phyloP scores from a whole-genome alignment of 352 stramenopile species.

The Peronospora farinosa region DNA sequence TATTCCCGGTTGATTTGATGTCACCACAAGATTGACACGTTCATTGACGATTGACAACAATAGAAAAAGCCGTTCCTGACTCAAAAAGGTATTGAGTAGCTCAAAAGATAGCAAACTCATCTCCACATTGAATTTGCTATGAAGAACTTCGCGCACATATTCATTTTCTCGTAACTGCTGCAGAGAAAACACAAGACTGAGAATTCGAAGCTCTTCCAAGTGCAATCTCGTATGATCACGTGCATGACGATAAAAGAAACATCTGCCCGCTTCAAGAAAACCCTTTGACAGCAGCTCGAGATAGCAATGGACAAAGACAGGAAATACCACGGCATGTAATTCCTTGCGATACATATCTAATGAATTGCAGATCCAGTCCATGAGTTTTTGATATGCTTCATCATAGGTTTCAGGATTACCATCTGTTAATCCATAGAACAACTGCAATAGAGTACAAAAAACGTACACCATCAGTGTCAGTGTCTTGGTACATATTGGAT shows the following conservation, averaged over 20 bases:
- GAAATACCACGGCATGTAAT: conserved; percentile 68
- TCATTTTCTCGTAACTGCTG: conserved; percentile 65
- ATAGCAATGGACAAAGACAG: conserved; percentile 80
- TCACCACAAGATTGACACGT: conserved; percentile 68
- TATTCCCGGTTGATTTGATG: conserved; percentile 62
- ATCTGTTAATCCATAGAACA: conserved; percentile 67
- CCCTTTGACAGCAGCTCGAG: conserved; percentile 72
- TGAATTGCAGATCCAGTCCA: conserved; percentile 82
- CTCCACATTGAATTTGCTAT: conserved; percentile 80
- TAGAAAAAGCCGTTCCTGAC: conserved; percentile 69
- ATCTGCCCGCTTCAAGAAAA: conserved; percentile 37
- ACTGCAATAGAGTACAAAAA: conserved; percentile 27
- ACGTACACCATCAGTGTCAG: conserved; percentile 16
- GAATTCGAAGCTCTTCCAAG: conserved; percentile 55
- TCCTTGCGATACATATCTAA: conserved; percentile 85
- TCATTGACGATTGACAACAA: conserved; percentile 74
- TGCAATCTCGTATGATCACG: conserved; percentile 64
- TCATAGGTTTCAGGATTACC: conserved; percentile 55
- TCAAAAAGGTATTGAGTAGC: conserved; percentile 74
- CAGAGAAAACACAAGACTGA: conserved; percentile 56
- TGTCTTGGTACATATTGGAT: too few species aligned
- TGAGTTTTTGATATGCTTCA: conserved; percentile 61
- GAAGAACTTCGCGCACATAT: conserved; percentile 70
- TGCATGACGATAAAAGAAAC: conserved; percentile 56
- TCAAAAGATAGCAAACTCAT: conserved; percentile 80